A percentile compares a stretch with the other conserved stretches of the same genome.
These are phyloP conservation scores for Chaetomium tenue DNA, from an alignment of 495 filamentous ascomycete species.

Conservation along the genomic window DNA sequence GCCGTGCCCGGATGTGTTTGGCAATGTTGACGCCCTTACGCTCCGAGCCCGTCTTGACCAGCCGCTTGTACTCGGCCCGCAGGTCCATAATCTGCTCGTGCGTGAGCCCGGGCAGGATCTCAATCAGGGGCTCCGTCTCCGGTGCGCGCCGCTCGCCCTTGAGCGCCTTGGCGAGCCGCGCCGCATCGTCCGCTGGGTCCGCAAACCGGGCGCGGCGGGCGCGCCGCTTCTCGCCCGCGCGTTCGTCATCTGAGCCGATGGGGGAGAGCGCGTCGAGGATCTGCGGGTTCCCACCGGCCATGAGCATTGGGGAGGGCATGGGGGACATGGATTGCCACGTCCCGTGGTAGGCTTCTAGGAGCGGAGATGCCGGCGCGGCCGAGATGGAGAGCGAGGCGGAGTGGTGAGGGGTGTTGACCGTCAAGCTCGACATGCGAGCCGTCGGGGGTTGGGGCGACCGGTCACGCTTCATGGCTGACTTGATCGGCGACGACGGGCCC, in stretches of 20 bases:
- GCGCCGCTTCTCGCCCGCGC: conserved; percentile 41
- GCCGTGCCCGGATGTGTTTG: conserved; percentile 86
- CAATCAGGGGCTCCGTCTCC: conserved; percentile 69
- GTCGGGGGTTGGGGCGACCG: conserved; percentile 50
- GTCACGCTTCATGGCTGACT: conserved; percentile 44
- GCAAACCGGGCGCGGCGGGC: conserved; percentile 64
- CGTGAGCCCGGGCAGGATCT: conserved; percentile 78
- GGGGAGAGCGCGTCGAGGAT: conserved; percentile 46
- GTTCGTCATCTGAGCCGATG: conserved; percentile 44
- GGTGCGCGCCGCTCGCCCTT: conserved; percentile 61
- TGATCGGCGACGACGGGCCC: conserved; percentile 25
- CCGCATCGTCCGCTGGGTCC: conserved; percentile 75
- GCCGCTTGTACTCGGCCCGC: conserved; percentile 82
- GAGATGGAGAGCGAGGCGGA: conserved; percentile 43
- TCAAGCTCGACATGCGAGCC: conserved; percentile 47
- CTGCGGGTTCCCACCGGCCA: conserved; percentile 38
- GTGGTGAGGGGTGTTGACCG: conserved; percentile 44
- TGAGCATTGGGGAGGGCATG: conserved; percentile 75
- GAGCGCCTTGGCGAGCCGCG: conserved; percentile 70
- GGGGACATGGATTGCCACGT: conserved; percentile 95
- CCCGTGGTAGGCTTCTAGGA: conserved; percentile 89
- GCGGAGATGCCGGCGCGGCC: conserved; percentile 71
- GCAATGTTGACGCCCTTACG: conserved; percentile 89
- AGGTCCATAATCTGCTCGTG: conserved; percentile 84
- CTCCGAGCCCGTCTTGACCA: conserved; percentile 67